Evolutionary conservation across 108 stramenopile species (phyloP).

Genomic region (Fragilaria radians): DNA sequence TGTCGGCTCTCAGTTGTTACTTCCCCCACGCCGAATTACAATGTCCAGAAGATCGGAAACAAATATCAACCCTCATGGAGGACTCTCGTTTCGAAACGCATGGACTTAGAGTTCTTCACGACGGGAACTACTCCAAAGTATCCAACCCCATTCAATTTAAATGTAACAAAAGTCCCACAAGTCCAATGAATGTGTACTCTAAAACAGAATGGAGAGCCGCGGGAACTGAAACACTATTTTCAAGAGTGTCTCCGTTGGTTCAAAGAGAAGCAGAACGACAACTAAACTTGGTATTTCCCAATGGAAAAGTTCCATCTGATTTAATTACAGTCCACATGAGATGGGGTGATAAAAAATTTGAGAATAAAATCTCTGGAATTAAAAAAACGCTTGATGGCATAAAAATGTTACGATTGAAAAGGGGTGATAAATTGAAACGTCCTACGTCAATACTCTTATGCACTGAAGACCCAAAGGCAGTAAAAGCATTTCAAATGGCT

Average conservation of each 20-base stretch:
- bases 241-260: constrained; percentile 15
- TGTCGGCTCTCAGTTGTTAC: constrained; percentile 41
- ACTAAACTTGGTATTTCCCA: constrained; percentile 32
- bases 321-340: constrained; percentile 62
- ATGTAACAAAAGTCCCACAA: neutral
- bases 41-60: constrained; percentile 27
- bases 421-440: neutral
- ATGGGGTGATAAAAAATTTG: constrained; percentile 45
- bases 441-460: constrained; percentile 22
- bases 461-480: constrained; percentile 44
- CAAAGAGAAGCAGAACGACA: constrained; percentile 42
- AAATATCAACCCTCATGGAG: neutral
- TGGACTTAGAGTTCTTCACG: constrained; percentile 1
- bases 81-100: neutral
- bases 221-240: constrained; percentile 40
- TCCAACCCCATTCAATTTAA: constrained; percentile 1
- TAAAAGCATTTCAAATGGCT: constrained; percentile 18
- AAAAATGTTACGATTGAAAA: neutral
- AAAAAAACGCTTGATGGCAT: neutral
- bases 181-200: neutral
- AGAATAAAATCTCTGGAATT: constrained; percentile 10
- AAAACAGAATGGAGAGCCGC: constrained; percentile 14
- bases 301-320: constrained; percentile 15
- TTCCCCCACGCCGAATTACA: constrained; percentile 35
- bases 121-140: neutral